Conservation (phyloP, 1,139 yeast genomes). For the Saccharomyces hybrid region DNA sequence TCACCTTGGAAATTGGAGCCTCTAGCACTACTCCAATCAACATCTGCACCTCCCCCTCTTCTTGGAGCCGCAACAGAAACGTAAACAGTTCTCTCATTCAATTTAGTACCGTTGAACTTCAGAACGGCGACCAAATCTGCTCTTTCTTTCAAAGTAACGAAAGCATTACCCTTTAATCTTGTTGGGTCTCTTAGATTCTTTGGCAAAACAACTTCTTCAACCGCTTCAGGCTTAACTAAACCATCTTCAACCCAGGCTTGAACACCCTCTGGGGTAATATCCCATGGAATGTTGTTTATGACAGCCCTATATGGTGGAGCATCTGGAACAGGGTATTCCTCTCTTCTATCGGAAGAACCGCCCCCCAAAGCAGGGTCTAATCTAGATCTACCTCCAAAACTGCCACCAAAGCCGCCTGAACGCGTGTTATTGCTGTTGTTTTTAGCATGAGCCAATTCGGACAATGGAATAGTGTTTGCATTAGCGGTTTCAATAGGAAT, state of each 20-base stretch:
- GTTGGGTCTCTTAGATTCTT: slow-evolving; percentile 53
- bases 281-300: slow-evolving; percentile 82
- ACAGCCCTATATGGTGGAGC: slow-evolving; percentile 87
- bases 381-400: slow-evolving; percentile 28
- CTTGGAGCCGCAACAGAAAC: slow-evolving; percentile 90
- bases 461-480: slow-evolving; percentile 29
- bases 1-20: slow-evolving; percentile 15
- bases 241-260: slow-evolving; percentile 61
- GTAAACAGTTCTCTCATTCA: slow-evolving; percentile 70
- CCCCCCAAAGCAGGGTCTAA: slow-evolving; percentile 36
- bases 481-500: slow-evolving; percentile 39
- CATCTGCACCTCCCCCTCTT: slow-evolving; percentile 39
- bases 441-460: slow-evolving; percentile 23
- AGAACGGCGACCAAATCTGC: slow-evolving; percentile 65
- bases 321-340: slow-evolving; percentile 82
- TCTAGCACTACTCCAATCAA: slow-evolving; percentile 37
- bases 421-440: slow-evolving; percentile 3
- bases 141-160: slow-evolving; percentile 67
- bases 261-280: slow-evolving; percentile 59
- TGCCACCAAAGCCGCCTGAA: slow-evolving; percentile 10
- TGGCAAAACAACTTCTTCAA: slow-evolving; percentile 54
- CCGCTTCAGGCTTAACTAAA: slow-evolving; percentile 50
- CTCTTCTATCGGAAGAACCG: slow-evolving; percentile 37
- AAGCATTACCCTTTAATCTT: slow-evolving; percentile 78
- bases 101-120: slow-evolving; percentile 52